phyloP scores from a whole-genome alignment of 495 filamentous ascomycete genomes.

The Lasiosphaeria hispida region DNA sequence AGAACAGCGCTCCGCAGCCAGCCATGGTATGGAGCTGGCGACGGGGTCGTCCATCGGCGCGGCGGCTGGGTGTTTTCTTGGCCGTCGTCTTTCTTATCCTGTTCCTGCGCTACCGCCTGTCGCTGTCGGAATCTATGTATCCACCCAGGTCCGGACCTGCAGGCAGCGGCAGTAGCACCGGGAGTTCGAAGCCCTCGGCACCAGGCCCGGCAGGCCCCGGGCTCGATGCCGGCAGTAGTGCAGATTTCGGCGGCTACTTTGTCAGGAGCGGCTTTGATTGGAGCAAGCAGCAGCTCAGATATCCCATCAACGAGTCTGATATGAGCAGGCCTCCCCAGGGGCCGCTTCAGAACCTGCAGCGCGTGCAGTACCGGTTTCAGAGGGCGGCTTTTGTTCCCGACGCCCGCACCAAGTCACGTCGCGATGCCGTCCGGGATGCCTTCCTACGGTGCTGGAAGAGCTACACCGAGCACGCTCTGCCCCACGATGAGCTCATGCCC shows the following conservation, averaged over 20 bases:
- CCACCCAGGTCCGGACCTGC: not conserved
- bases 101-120: not conserved
- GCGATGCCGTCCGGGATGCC: conserved; percentile 6
- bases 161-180: not conserved
- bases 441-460: conserved; percentile 57
- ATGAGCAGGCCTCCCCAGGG: conserved; percentile 10
- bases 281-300: not conserved
- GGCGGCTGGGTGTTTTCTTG: not conserved
- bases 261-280: conserved; percentile 14
- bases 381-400: not conserved
- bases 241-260: not conserved
- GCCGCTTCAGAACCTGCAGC: not conserved
- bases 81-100: not conserved
- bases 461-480: conserved; percentile 78
- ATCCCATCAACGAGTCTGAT: conserved; percentile 9
- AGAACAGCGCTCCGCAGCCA: not conserved
- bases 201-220: too few species aligned
- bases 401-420: not conserved
- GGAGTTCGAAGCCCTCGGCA: not conserved
- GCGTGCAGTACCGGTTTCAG: conserved; percentile 2
- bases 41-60: conserved; percentile 6
- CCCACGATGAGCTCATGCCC: conserved; percentile 75
- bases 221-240: too few species aligned
- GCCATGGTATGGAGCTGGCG: conserved; percentile 5
- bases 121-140: not conserved